Evolutionary conservation across 148 eudicot genomes (phyloP).

Genomic region (Rhododendron vialii): DNA sequence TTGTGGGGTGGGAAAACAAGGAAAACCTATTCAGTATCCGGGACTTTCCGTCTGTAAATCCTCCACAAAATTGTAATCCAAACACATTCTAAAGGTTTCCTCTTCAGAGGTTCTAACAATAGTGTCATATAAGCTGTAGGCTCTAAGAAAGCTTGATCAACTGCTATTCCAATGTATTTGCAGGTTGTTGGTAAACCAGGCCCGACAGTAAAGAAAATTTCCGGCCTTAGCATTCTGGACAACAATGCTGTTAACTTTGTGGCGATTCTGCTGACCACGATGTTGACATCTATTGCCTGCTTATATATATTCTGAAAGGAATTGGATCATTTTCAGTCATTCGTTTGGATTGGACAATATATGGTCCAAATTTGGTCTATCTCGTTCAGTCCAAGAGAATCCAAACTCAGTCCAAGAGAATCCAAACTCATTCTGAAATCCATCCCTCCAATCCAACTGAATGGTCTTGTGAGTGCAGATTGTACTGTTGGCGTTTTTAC

Average conservation of each 20-base stretch:
- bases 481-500: neutral
- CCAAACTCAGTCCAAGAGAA: too few relatives aligned
- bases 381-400: too few relatives aligned
- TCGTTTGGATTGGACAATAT: neutral
- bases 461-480: neutral
- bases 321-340: neutral
- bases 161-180: neutral
- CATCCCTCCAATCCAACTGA: neutral
- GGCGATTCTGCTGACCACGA: conserved; percentile 39
- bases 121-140: neutral
- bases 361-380: too few relatives aligned
- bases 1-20: neutral
- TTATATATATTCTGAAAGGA: conserved; percentile 33
- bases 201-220: conserved; percentile 54
- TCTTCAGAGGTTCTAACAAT: neutral
- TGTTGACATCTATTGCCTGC: conserved; percentile 43
- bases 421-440: conserved; percentile 21
- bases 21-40: neutral
- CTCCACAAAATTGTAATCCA: neutral
- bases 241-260: conserved; percentile 59
- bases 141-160: neutral
- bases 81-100: neutral
- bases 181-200: conserved; percentile 63
- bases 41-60: neutral
- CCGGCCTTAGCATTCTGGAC: conserved; percentile 51